Percentiles rank a stretch among this genome's conserved stretches.
phyloP scores from a whole-genome alignment of 345 rosid species.

The Murraya koenigii region DNA sequence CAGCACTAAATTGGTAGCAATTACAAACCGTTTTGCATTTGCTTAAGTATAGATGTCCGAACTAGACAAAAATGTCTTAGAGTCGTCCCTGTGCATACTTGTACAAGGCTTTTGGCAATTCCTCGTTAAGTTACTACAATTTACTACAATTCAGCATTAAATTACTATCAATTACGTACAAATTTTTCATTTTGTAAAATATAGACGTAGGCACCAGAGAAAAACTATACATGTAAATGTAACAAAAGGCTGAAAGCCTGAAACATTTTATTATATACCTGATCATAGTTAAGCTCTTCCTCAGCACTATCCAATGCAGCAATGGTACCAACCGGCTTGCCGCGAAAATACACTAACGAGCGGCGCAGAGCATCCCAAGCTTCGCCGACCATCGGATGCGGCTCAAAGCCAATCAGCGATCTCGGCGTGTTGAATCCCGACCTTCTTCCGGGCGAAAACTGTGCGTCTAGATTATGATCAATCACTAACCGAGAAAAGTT shows the following conservation, averaged over 20 bases:
- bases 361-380: slow-evolving; percentile 86
- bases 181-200: too few species aligned
- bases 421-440: slow-evolving; percentile 69
- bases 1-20: neutral
- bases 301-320: slow-evolving; percentile 82
- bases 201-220: neutral
- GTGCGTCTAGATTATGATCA: slow-evolving; percentile 38
- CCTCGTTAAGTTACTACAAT: neutral
- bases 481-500: slow-evolving; percentile 32
- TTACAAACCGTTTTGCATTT: too few species aligned
- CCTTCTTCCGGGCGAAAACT: slow-evolving; percentile 55
- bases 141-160: neutral
- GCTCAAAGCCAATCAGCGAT: slow-evolving; percentile 41
- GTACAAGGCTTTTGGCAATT: neutral
- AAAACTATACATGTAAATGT: neutral
- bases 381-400: slow-evolving; percentile 70
- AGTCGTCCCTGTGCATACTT: neutral
- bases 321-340: slow-evolving; percentile 87
- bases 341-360: slow-evolving; percentile 74
- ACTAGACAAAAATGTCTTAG: neutral
- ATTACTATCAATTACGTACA: neutral
- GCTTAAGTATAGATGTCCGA: neutral
- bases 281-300: slow-evolving; percentile 90
- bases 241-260: neutral
- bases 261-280: slow-evolving; percentile 37